Evolutionary conservation across 495 filamentous ascomycete genomes (phyloP), one percentile per base, ranked within the genome.

Genomic region (Tricharina praecox): DNA sequence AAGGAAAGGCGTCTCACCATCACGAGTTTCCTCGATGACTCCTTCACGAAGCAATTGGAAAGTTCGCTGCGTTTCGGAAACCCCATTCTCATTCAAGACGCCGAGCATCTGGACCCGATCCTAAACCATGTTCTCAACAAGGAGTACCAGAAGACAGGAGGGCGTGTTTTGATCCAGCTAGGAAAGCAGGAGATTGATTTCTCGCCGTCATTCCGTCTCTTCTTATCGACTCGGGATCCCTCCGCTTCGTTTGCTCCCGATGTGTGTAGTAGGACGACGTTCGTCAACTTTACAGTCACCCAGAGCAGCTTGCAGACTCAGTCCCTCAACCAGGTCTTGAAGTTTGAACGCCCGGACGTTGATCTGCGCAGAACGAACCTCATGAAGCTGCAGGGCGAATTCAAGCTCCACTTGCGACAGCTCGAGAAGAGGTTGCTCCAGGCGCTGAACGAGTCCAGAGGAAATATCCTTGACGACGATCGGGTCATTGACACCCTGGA

Each of bases 151-250:
- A 94, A 86, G 67, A 99, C 90, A n/a, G 90, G 90, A 47, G 90
- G 90, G 11, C 87, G 90, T 72, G 90, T 99, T 30, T 74, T 99
- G 39, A 96, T 96, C 50, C 90, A 96, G 62, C 79, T 99, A 24
- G 90, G 90, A 54, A 95, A 88, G 64, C 92, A 99, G 66, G 87
- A 96, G 63, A 99, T 99, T 48, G 90, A 99, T 65, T 96, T 99
- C 66, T 99, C 90, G 36, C 92, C 90, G 9, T 76, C 87, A 1
- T 99, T 99, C 73, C 88, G 80, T 63, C 72, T 99, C 30, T 99
- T 88, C 66, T 68, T 99, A 44, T 94, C 87, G 0, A 99, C 90
- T 1, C 71, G 87, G 54, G 92, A 99, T 70, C 90, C 90, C 3
- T 96, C 90, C 39, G 90, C 90, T 4, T 80, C 78, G 7, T 99